Base-by-base conservation (phyloP, 345 rosid genomes). In the Hibiscus mutabilis region DNA sequence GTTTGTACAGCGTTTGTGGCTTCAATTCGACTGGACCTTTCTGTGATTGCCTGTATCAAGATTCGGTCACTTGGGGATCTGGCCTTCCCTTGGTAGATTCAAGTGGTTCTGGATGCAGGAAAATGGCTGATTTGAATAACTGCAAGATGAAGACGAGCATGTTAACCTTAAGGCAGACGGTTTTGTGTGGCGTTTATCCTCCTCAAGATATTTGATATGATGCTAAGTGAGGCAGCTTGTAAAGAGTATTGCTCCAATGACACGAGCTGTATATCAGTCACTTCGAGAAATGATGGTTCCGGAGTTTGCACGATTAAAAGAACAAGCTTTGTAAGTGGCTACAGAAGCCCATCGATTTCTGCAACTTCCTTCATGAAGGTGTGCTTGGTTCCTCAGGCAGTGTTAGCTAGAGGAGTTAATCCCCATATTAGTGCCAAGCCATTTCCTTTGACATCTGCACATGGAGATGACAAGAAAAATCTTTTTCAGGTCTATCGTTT, bases 381-480 rank as follows among this genome's bases (percentile, higher is more conserved):
- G 29, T 79, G 85, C 56, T 66, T 71, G 70, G 80, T 82, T 53
- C 82, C 84, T 63, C 80, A 63, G 74, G 82, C 84, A 40, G 78
- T 74, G 76, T 78, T 78, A 21, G 80, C 78, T 69, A 64, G 42
- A 31, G 74, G 66, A 58, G 72, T 60, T 74, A 69, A 67, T 76
- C 76, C 74, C 57, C 70, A 37, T 4, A 19, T 13, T 24, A 47
- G 3, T 27, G 37, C 35, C 7, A 59, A 67, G 4, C 58, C 77
- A 61, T 40, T 76, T 73, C 60, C 78, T 56, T n/a, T 57, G 16
- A 55, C 62, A 21, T 59, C 82, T 71, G 65, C 37, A 8, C 51
- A 3, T 57, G 33, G 55, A 3, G 74, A 40, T 37, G 75, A 74
- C 59, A 58, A 57, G 66, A 72, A 74, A 74, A 58, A 33, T 55